Percentiles rank a stretch among this genome's conserved stretches.
Evolutionary conservation across 164 flowering plant species (phyloP).

Genomic region (Aristolochia californica): DNA sequence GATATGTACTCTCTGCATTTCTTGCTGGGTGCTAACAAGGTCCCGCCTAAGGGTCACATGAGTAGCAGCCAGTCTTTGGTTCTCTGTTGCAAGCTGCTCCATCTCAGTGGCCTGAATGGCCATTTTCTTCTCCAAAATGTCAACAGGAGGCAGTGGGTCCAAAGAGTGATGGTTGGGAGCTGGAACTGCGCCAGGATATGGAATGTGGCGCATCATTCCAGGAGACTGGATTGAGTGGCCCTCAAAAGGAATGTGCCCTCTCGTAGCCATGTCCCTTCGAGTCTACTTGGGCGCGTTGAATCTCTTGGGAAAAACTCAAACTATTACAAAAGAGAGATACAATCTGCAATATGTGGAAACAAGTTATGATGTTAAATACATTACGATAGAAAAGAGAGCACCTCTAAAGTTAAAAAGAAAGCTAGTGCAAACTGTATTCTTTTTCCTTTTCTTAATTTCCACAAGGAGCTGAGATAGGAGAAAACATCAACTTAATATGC

Average conservation of each 20-base stretch:
- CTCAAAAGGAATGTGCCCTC: slow-evolving; percentile 35
- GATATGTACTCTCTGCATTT: slow-evolving; percentile 45
- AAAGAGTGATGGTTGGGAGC: slow-evolving; percentile 17
- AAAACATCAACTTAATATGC: too few relatives aligned
- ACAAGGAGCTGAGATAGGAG: too few relatives aligned
- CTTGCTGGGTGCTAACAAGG: slow-evolving; percentile 43
- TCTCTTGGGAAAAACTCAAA: neutral
- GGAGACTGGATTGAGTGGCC: slow-evolving; percentile 39
- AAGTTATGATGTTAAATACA: too few relatives aligned
- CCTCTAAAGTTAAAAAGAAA: too few relatives aligned
- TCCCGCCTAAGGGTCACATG: slow-evolving; percentile 53
- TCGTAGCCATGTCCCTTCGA: slow-evolving; percentile 32
- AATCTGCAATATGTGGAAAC: too few relatives aligned
- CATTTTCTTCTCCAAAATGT: slow-evolving; percentile 41
- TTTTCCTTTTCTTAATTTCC: too few relatives aligned
- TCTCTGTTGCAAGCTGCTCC: slow-evolving; percentile 52
- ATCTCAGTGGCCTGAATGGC: slow-evolving; percentile 56
- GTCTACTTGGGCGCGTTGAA: neutral
- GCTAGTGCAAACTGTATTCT: too few relatives aligned
- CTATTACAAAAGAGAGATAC: too few relatives aligned
- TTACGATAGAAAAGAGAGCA: too few relatives aligned
- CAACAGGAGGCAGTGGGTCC: slow-evolving; percentile 28
- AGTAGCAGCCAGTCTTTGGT: slow-evolving; percentile 50
- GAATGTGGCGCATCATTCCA: slow-evolving; percentile 58
- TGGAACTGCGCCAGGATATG: slow-evolving; percentile 28